Conservation (phyloP, 345 rosid genomes). For the Eucalyptus lansdowneana region DNA sequence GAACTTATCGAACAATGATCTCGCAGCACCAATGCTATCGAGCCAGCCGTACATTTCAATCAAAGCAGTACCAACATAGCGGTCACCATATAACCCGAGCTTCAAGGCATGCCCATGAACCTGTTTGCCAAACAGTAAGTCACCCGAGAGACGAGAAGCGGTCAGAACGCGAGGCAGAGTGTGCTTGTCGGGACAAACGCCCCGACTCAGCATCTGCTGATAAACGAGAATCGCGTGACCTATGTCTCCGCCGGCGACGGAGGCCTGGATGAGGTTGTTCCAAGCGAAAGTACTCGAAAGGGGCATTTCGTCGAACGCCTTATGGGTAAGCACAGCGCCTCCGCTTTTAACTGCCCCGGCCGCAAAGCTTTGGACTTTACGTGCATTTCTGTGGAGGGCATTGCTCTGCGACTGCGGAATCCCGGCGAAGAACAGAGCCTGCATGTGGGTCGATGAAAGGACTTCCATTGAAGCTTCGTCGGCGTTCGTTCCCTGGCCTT, state of each 20-base stretch:
- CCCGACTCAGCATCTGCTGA: slow-evolving; percentile 29
- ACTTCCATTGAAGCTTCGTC: background rate
- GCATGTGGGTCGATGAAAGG: background rate
- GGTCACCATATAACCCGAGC: slow-evolving; percentile 19
- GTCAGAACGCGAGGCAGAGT: slow-evolving; percentile 30
- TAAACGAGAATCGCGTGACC: slow-evolving; percentile 13
- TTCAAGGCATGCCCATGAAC: slow-evolving; percentile 31
- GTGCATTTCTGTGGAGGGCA: background rate
- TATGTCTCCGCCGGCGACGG: slow-evolving; percentile 8
- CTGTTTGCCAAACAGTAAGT: slow-evolving; percentile 21
- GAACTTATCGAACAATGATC: slow-evolving; percentile 20
- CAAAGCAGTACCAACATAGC: slow-evolving; percentile 21
- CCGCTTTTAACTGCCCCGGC: background rate
- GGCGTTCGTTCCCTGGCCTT: background rate
- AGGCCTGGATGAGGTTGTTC: slow-evolving; percentile 28
- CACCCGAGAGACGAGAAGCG: slow-evolving; percentile 17
- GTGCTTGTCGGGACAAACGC: slow-evolving; percentile 25
- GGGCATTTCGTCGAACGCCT: slow-evolving; percentile 33
- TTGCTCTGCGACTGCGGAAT: background rate
- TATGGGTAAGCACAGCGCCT: background rate
- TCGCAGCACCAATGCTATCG: slow-evolving; percentile 19
- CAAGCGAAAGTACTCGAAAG: slow-evolving; percentile 16
- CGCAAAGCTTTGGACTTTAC: background rate
- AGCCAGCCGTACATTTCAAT: slow-evolving; percentile 36
- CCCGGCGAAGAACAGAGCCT: background rate